phyloP scores from a whole-genome alignment of 768 basidiomycete species.

The Lyophyllum atratum region DNA sequence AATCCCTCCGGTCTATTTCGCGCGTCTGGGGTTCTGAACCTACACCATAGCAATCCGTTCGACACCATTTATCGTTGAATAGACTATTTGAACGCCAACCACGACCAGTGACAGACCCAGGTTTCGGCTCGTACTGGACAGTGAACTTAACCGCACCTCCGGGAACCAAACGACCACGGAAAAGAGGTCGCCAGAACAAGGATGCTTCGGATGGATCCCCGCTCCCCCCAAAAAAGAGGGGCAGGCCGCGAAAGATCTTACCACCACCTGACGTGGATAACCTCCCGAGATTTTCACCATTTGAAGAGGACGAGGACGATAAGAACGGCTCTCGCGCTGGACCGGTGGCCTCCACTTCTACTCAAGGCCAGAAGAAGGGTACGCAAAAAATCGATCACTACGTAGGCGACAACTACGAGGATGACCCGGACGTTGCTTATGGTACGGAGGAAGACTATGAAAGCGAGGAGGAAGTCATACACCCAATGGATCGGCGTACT shows the following conservation, averaged over 20 bases:
- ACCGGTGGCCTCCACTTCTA: conserved; percentile 2
- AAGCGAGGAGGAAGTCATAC: conserved; percentile 66
- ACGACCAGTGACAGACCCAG: conserved; percentile 81
- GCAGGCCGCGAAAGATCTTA: conserved; percentile 37
- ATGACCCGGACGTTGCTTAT: conserved; percentile 19
- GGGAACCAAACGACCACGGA: conserved; percentile 83
- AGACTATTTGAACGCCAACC: conserved; percentile 81
- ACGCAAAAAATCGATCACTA: neutral
- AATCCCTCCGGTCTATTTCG: conserved; percentile 11
- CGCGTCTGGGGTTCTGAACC: conserved; percentile 13
- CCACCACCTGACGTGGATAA: conserved; percentile 8
- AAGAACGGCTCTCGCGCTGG: conserved; percentile 6
- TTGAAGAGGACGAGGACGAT: conserved; percentile 22
- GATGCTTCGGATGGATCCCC: conserved; percentile 27
- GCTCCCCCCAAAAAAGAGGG: conserved; percentile 37
- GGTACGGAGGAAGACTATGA: conserved; percentile 55
- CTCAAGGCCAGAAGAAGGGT: neutral
- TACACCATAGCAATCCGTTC: conserved; percentile 73
- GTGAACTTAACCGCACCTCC: conserved; percentile 86
- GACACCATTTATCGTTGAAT: conserved; percentile 83
- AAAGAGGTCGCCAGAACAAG: conserved; percentile 68
- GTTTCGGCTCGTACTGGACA: conserved; percentile 89
- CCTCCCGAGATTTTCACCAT: conserved; percentile 4
- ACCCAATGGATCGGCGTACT: conserved; percentile 45
- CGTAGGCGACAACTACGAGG: conserved; percentile 16